Base-by-base conservation (phyloP, 176 grass and related monocot species). In the Pharus latifolius region DNA sequence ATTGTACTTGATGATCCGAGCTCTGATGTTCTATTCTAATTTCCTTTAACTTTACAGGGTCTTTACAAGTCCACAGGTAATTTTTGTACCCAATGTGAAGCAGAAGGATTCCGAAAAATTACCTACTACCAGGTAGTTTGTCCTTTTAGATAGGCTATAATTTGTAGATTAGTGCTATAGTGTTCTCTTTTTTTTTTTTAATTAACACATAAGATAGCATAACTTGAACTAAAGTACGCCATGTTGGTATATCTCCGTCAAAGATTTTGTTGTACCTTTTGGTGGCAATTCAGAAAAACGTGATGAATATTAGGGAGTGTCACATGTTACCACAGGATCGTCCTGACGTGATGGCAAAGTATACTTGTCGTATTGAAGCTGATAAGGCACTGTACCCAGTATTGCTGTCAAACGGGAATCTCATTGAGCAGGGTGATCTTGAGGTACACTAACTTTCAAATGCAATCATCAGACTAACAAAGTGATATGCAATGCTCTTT, bases 21-120 rank as follows among this genome's bases (percentile, higher is more conserved):
- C 49, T 49, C 24, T 32, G 7, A 2, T 76, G 10, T 49, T 76
- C 14, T 75, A 16, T 22, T 75, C 35, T 73, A 34, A 66, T 32
- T 78, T 70, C 50, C 49, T 81, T 27, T 67, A 49, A 26, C 46
- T 62, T 83, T 51, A 26, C 71, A 99, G 95, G 95, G 95, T 19
- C 63, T 99, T 45, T 99, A 94, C 78, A 99, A 83, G 63, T 88
- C 95, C 0, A 94, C 95, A 65, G 84, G 87, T 41, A 92, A 93
- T 68, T 99, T 99, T 78, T 99, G 84, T 60, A 99, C 95, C 16
- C 95, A 99, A 79, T 99, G 95, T 83, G 95, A 99, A 69, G 95
- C 95, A 29, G 95, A 99, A 94, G 95, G 95, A 26, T 99, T 99
- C 64, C 70, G 87, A 49, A 98, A 99, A 77, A 99, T 99, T 54